Conservation (phyloP, 306 rosid genomes). For the Gastrolobium bilobum region DNA sequence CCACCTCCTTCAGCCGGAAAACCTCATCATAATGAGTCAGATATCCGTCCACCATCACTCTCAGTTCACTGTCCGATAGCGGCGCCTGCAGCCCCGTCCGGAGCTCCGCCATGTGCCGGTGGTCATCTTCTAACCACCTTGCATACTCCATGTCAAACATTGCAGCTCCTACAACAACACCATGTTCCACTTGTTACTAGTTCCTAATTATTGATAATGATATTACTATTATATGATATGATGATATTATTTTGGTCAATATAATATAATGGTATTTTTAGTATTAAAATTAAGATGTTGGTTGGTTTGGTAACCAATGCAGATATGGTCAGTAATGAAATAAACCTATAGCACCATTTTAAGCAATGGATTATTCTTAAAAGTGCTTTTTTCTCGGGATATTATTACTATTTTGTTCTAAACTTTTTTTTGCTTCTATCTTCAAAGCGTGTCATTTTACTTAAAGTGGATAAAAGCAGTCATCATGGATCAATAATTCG, state of each 20-base stretch:
- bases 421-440: neutral
- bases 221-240: neutral
- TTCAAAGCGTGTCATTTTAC: conserved; percentile 5
- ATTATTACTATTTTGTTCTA: conserved; percentile 2
- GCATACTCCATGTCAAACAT: conserved; percentile 95
- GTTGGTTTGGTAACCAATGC: neutral
- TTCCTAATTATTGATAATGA: conserved; percentile 5
- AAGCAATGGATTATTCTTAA: neutral
- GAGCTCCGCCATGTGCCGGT: conserved; percentile 78
- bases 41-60: conserved; percentile 72
- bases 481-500: conserved; percentile 46
- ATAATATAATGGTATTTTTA: neutral
- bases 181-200: neutral
- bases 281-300: neutral
- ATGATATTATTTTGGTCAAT: neutral
- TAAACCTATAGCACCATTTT: conserved; percentile 32
- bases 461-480: conserved; percentile 37
- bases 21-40: conserved; percentile 81
- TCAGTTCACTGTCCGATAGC: conserved; percentile 70
- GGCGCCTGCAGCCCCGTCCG: conserved; percentile 69
- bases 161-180: conserved; percentile 72
- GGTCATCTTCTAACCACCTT: conserved; percentile 94
- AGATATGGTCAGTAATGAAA: conserved; percentile 27
- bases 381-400: conserved; percentile 32
- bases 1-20: conserved; percentile 72